Conservation (phyloP, 306 rosid genomes). For the Prunus salicina region DNA sequence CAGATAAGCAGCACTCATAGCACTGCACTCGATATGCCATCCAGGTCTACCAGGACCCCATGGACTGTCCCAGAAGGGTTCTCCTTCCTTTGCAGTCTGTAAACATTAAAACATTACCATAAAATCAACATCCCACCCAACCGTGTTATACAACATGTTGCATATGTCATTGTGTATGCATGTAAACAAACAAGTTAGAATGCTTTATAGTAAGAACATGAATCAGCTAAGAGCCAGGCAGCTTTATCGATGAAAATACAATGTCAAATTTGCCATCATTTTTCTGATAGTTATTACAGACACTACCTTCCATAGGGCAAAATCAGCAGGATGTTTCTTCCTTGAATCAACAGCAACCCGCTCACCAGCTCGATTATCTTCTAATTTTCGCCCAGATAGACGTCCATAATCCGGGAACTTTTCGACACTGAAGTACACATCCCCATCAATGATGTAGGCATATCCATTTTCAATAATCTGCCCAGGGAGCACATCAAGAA, state of each 20-base stretch:
- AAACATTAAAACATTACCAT: conserved; percentile 19
- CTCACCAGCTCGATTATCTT: conserved; percentile 97
- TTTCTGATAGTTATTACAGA: not conserved
- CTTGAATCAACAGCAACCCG: conserved; percentile 89
- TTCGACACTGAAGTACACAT: conserved; percentile 78
- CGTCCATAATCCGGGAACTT: conserved; percentile 83
- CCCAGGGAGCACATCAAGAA: conserved; percentile 31
- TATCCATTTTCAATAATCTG: conserved; percentile 88
- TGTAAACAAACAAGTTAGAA: not conserved
- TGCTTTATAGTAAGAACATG: not conserved
- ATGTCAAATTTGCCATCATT: not conserved
- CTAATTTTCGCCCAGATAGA: conserved; percentile 75
- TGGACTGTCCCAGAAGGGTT: conserved; percentile 96
- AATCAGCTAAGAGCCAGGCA: not conserved
- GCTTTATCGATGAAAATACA: not conserved
- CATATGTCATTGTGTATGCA: not conserved
- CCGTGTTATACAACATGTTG: not conserved
- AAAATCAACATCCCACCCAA: conserved; percentile 3
- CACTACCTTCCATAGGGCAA: conserved; percentile 94
- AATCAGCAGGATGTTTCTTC: conserved; percentile 95
- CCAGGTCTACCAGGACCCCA: conserved; percentile 99
- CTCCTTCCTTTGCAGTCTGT: conserved; percentile 93
- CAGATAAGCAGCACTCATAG: conserved; percentile 90
- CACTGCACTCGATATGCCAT: conserved; percentile 99
- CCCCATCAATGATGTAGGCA: conserved; percentile 83